These are phyloP conservation scores for Rhodotorula paludigena DNA, from an alignment of 768 basidiomycete genomes.

Conservation along the genomic window DNA sequence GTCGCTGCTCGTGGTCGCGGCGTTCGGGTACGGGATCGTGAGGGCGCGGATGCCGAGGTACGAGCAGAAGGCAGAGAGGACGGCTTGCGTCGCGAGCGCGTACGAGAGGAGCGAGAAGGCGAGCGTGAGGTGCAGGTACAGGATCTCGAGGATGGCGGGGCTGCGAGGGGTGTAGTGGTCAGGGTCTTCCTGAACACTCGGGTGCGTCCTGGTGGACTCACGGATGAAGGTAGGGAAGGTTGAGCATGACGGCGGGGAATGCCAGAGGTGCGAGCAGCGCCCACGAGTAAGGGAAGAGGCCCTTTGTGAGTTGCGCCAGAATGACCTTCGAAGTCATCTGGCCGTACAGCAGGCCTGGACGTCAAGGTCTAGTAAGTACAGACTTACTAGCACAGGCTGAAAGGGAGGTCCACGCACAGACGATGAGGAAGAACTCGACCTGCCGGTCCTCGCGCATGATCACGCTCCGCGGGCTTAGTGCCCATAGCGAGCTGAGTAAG, in stretches of 20 bases:
- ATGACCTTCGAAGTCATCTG: constrained; percentile 66
- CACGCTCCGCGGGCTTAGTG: constrained; percentile 64
- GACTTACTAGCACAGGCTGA: constrained; percentile 59
- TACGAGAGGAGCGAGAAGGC: constrained; percentile 16
- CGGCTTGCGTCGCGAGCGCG: constrained; percentile 12
- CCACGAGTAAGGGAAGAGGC: constrained; percentile 60
- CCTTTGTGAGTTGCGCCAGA: constrained; percentile 80
- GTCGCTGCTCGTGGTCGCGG: constrained; percentile 14
- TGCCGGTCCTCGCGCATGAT: constrained; percentile 77
- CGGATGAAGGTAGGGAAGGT: constrained; percentile 18
- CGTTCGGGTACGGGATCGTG: constrained; percentile 25
- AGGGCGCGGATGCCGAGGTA: constrained; percentile 30
- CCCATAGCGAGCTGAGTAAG: constrained; percentile 63
- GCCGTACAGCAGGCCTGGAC: constrained; percentile 61
- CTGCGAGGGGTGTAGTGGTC: too few species aligned
- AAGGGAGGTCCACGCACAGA: constrained; percentile 71
- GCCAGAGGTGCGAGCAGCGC: constrained; percentile 20
- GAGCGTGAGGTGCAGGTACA: constrained; percentile 26
- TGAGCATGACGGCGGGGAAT: constrained; percentile 18
- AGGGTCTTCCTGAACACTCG: too few species aligned
- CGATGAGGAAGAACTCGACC: constrained; percentile 57
- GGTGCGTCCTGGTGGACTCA: not conserved
- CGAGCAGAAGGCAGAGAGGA: constrained; percentile 20
- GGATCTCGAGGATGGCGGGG: constrained; percentile 12
- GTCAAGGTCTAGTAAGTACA: not conserved